phyloP scores from a whole-genome alignment of 495 filamentous ascomycete genomes.

The Entonaema liquescens region DNA sequence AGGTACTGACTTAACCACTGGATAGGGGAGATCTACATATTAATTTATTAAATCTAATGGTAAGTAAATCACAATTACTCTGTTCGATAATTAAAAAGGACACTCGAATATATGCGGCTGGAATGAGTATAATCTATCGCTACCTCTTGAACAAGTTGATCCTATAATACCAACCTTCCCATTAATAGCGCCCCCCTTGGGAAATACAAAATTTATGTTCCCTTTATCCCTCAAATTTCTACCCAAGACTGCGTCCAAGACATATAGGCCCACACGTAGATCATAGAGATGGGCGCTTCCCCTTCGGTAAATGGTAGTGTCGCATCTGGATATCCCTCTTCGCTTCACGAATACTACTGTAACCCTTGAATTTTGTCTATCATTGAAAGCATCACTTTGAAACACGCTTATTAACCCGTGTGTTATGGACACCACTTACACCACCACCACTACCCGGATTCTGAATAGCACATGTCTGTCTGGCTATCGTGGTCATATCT shows the following conservation, averaged over 20 bases:
- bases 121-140: neutral
- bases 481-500: neutral
- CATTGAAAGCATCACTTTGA: neutral
- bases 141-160: neutral
- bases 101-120: neutral
- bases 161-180: neutral
- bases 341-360: neutral
- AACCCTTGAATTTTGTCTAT: neutral
- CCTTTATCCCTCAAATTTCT: neutral
- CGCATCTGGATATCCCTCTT: neutral
- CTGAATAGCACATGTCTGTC: neutral
- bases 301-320: slow-evolving; percentile 1
- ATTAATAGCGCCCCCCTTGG: neutral
- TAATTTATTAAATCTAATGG: neutral
- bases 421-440: neutral
- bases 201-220: neutral
- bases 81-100: neutral
- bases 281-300: neutral
- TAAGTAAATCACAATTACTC: neutral
- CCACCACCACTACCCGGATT: too few relatives aligned
- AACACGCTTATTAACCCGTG: neutral
- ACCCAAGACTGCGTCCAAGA: neutral
- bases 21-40: neutral
- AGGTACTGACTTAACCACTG: neutral
- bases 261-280: neutral